Evolutionary conservation across 148 eudicot genomes (phyloP).

Genomic region (Diospyros lotus): DNA sequence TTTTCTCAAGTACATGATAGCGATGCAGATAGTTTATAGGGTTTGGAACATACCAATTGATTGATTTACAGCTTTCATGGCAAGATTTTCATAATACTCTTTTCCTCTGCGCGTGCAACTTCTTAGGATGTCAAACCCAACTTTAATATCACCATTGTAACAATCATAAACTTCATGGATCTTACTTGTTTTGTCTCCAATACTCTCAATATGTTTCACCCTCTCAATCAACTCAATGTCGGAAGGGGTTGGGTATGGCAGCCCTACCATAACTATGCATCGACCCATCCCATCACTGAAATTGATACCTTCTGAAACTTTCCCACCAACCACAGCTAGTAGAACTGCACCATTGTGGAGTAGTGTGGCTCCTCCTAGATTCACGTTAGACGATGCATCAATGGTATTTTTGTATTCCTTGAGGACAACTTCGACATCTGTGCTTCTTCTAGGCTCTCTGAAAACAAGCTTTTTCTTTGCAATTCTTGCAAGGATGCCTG

Average conservation of each 20-base stretch:
- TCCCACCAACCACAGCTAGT: conserved; percentile 93
- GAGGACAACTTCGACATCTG: conserved; percentile 65
- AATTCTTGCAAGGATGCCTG: conserved; percentile 74
- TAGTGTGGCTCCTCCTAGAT: conserved; percentile 20
- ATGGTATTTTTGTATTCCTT: conserved; percentile 75
- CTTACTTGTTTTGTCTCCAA: conserved; percentile 29
- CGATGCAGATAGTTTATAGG: not conserved
- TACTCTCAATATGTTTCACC: conserved; percentile 84
- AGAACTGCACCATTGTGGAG: conserved; percentile 72
- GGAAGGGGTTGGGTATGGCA: conserved; percentile 93
- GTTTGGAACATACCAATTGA: conserved; percentile 65
- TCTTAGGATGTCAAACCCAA: conserved; percentile 67
- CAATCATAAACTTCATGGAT: conserved; percentile 18
- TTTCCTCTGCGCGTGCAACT: conserved; percentile 82
- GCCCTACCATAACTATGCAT: conserved; percentile 91
- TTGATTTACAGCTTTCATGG: conserved; percentile 99
- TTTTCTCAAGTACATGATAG: not conserved
- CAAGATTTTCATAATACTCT: conserved; percentile 91
- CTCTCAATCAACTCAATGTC: conserved; percentile 83
- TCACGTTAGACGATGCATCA: conserved; percentile 26
- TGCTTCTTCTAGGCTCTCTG: conserved; percentile 82
- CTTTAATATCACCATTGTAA: conserved; percentile 36
- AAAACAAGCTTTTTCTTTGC: conserved; percentile 65
- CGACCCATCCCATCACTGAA: conserved; percentile 96
- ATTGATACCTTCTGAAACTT: conserved; percentile 95